These are phyloP conservation scores for Globisporangium middletonii DNA, from an alignment of 352 stramenopile genomes.

Conservation along the genomic window DNA sequence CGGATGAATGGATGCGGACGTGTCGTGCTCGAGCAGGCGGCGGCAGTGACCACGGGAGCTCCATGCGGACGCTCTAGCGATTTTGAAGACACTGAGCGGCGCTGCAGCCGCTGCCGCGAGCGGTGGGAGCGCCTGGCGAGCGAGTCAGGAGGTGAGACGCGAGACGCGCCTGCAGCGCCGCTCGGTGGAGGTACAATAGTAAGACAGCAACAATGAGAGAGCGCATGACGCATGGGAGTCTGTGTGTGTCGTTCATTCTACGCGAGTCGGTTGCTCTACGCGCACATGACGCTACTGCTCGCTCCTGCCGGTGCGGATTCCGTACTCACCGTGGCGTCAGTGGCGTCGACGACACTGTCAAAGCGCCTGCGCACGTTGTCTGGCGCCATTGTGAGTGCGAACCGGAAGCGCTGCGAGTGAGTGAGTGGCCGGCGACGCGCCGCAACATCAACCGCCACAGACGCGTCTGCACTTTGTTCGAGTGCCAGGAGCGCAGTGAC, in stretches of 20 bases:
- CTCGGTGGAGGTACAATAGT: too few relatives aligned
- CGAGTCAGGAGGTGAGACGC: constrained; percentile 1
- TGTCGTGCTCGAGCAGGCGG: too few relatives aligned
- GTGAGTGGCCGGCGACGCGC: neutral
- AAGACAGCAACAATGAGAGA: neutral
- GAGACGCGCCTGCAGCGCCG: neutral
- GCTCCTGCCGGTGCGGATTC: too few relatives aligned
- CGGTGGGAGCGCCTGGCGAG: too few relatives aligned
- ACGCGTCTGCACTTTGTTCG: neutral
- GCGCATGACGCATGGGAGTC: too few relatives aligned
- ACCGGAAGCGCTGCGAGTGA: constrained; percentile 3
- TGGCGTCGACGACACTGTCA: neutral
- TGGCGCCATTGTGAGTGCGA: constrained; percentile 10
- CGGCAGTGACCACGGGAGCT: too few relatives aligned
- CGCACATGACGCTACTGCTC: too few relatives aligned
- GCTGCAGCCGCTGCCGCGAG: too few relatives aligned
- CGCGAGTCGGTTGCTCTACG: too few relatives aligned
- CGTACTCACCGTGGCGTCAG: too few relatives aligned
- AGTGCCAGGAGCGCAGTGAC: constrained; percentile 4
- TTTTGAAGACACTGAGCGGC: constrained; percentile 1
- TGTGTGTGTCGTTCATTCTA: too few relatives aligned
- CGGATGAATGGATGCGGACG: too few relatives aligned
- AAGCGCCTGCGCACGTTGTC: neutral
- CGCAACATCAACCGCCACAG: neutral
- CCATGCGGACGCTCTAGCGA: neutral